These are phyloP conservation scores for Amniculicola lignicola DNA, from an alignment of 495 filamentous ascomycete genomes.

Conservation along the genomic window DNA sequence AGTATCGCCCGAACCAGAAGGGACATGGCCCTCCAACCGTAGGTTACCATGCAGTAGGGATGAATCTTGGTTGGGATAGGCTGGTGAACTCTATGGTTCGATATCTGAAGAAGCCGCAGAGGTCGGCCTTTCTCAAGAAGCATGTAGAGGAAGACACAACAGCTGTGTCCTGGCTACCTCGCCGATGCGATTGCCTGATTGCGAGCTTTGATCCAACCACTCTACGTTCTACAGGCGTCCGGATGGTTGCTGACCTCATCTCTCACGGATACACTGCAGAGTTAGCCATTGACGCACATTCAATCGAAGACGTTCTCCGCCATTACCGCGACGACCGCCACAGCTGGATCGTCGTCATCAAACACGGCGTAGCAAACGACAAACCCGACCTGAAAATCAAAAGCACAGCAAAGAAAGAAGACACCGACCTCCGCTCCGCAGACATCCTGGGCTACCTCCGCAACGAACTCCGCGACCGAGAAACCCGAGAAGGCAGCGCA, in stretches of 20 bases:
- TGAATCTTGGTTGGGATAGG: constrained; percentile 86
- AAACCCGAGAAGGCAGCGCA: constrained; percentile 55
- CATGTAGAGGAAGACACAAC: constrained; percentile 46
- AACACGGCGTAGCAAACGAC: constrained; percentile 62
- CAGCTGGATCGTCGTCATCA: constrained; percentile 82
- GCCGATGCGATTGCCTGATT: constrained; percentile 77
- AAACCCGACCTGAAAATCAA: constrained; percentile 72
- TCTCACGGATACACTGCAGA: constrained; percentile 83
- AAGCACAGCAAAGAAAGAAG: constrained; percentile 71
- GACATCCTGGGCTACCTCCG: constrained; percentile 81
- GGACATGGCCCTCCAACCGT: constrained; percentile 31
- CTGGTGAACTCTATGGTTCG: constrained; percentile 64
- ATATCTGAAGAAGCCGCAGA: constrained; percentile 58
- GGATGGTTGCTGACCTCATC: constrained; percentile 78
- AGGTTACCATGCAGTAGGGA: constrained; percentile 76
- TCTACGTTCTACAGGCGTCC: constrained; percentile 69
- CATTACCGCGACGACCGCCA: constrained; percentile 69
- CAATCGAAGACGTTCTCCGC: constrained; percentile 66
- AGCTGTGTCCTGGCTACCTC: constrained; percentile 39
- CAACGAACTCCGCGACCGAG: constrained; percentile 75
- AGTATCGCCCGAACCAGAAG: constrained; percentile 59
- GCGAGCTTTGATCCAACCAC: constrained; percentile 77
- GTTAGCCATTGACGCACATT: constrained; percentile 70
- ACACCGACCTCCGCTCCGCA: constrained; percentile 69
- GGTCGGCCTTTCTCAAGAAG: constrained; percentile 55